Base-by-base conservation (phyloP, 2,329 filamentous ascomycete genomes). In the Calonectria montana region DNA sequence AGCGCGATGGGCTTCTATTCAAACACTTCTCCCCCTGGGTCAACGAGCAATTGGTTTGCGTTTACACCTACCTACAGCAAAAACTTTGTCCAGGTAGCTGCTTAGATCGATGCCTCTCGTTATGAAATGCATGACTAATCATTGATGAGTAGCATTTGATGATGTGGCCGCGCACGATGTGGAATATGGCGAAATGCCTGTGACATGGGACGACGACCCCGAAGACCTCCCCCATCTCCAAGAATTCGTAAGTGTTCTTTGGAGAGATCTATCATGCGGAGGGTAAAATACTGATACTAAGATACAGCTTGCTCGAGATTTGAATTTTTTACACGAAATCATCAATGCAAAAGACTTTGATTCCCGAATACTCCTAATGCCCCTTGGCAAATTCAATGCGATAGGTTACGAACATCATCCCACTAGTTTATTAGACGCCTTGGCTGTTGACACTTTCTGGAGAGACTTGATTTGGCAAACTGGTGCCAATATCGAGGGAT, bases 1-100 rank as follows among this genome's bases (percentile, higher is more conserved):
- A 31, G 18, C 25, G 21, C 8, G 18, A 15, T 12, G 4, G 10
- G 8, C 21, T 35, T 16, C 29, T 65, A n/a, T 65, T 65, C 23
- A 25, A 29, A 1, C 4, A 3, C 4, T 65, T 41, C 9, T 65
- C 63, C 2, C 63, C 63, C 2, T 65, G 63, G 63, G 63, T 65
- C 9, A 65, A 65, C 25, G 63, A 53, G 27, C 63, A 65, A n/a
- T 9, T 65, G 63, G 12, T 55, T 8, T 65, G 63, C 23, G 47
- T 41, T 7, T 55, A 65, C 35, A 13, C 31, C 2, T 65, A 55
- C 47, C 47, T 65, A 2, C 15, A 65, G 29, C 35, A 25, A 21
- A 43, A 43, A 18, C 35, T 43, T 25, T 48, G 31, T 10, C 13
- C 12, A 16, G 45, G 47, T 65, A 16, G 23, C 31, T 43, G 31